A percentile compares a stretch with the other conserved stretches of the same genome.
phyloP scores from a whole-genome alignment of 257 asterid species.

The Vinca minor region DNA sequence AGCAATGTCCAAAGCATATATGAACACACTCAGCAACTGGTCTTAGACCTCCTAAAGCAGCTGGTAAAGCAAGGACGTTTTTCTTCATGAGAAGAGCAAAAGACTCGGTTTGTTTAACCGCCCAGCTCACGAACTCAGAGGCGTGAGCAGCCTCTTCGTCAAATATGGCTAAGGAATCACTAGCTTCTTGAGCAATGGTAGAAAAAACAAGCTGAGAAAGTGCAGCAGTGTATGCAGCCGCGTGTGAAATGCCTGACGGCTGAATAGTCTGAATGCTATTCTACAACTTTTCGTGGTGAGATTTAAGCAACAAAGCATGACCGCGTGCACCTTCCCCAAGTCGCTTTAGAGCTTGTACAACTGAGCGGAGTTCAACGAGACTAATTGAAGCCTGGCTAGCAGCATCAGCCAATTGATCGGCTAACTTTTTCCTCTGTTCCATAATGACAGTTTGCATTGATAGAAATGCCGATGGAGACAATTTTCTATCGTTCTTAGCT shows the following conservation, averaged over 20 bases:
- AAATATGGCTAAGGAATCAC: constrained; percentile 63
- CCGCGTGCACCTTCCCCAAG: constrained; percentile 90
- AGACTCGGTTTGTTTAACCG: constrained; percentile 51
- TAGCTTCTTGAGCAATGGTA: constrained; percentile 74
- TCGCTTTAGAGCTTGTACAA: constrained; percentile 60
- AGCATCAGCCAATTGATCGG: constrained; percentile 69
- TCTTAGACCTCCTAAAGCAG: constrained; percentile 82
- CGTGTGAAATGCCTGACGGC: constrained; percentile 51
- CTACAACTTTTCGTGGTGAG: constrained; percentile 59
- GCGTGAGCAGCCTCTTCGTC: constrained; percentile 72
- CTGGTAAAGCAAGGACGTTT: constrained; percentile 61
- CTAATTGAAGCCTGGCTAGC: constrained; percentile 61
- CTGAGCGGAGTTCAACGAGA: constrained; percentile 59
- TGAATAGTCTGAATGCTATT: constrained; percentile 40
- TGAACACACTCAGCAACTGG: constrained; percentile 73
- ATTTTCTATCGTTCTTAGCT: constrained; percentile 19
- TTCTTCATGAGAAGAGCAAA: constrained; percentile 54
- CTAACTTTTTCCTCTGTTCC: constrained; percentile 57
- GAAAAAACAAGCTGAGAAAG: constrained; percentile 80
- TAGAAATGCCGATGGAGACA: constrained; percentile 33
- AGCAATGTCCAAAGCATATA: constrained; percentile 70
- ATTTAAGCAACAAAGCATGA: constrained; percentile 59
- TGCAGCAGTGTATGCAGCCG: constrained; percentile 60
- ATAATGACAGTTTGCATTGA: constrained; percentile 41
- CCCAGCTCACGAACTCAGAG: constrained; percentile 89